phyloP scores from a whole-genome alignment of 768 basidiomycete genomes.

The Rhizopogon salebrosus region DNA sequence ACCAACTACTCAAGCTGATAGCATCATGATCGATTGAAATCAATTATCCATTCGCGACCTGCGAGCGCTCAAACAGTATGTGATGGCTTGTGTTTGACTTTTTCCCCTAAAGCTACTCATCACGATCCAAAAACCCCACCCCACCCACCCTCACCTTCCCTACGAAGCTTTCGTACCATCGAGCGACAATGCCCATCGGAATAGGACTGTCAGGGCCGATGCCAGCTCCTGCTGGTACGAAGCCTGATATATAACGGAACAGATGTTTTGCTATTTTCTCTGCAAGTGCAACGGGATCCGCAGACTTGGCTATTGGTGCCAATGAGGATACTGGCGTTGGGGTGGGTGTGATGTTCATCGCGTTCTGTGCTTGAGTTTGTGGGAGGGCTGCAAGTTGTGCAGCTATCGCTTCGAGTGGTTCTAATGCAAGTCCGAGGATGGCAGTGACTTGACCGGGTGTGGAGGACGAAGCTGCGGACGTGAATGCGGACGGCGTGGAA shows the following conservation, averaged over 20 bases:
- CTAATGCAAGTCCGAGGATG: conserved; percentile 75
- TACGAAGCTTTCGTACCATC: conserved; percentile 69
- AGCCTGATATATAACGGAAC: conserved; percentile 71
- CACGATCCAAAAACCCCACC: conserved; percentile 53
- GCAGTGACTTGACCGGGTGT: conserved; percentile 53
- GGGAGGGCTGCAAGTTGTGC: conserved; percentile 50
- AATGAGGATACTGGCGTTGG: conserved; percentile 11
- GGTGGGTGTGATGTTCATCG: conserved; percentile 22
- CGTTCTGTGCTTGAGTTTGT: conserved; percentile 12
- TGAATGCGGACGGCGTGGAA: conserved; percentile 28
- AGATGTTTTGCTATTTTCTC: conserved; percentile 71
- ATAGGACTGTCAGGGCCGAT: conserved; percentile 48
- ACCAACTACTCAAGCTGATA: not conserved
- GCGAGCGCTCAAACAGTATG: too few species aligned
- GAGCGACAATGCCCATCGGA: conserved; percentile 57
- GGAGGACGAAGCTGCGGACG: conserved; percentile 23
- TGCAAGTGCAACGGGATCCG: conserved; percentile 52
- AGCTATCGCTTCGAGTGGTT: conserved; percentile 61
- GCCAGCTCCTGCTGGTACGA: conserved; percentile 35
- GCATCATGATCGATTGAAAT: not conserved
- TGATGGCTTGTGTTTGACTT: too few species aligned
- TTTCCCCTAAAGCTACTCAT: conserved; percentile 13
- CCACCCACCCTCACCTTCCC: conserved; percentile 56
- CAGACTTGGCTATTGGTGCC: conserved; percentile 17
- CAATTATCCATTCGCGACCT: not conserved